Base-by-base conservation (phyloP, 257 asterid species). In the Ballota nigra region DNA sequence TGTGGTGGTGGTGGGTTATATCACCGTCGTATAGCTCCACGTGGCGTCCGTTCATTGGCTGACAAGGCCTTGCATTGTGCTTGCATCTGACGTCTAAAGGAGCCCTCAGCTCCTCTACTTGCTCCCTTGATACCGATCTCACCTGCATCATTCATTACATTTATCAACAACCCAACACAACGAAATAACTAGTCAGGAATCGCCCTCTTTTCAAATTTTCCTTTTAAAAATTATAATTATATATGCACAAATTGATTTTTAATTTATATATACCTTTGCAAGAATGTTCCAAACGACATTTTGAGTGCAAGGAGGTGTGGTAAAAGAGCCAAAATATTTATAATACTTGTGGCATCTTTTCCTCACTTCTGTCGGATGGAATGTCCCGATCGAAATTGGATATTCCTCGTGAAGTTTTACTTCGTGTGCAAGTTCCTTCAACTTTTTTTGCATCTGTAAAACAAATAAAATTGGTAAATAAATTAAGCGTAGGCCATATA, bases 301-400 rank as follows among this genome's bases (percentile, higher is more conserved):
- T 71, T 92, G 86, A 5, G 86, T 66, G 83, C 98, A 92, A 4
- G 96, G 96, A 49, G 98, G 98, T 10, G 92, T 85, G 66, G 96
- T 85, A 70, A 88, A 81, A 43, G 98, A 89, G 45, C 98, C 96
- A 58, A 26, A 11, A 53, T 92, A 92, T 77, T 81, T 81, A 60
- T 85, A 89, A 58, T 92, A 92, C 76, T 85, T 88, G 75, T 77
- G 89, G 65, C 63, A 11, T 29, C 67, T 74, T 75, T 79, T 80
- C 77, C 84, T 82, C 67, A 85, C 75, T 65, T 84, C 87, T 6
- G 86, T 76, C 33, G 88, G 81, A 78, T 76, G 87, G 63, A 89
- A 73, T 0, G 81, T 76, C 47, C 88, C 83, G 10, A 88, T 15
- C 1, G 82, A 20, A 49, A 86, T 66, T 5, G 83, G 85, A 11